Percentiles rank a stretch among this genome's conserved stretches.
Evolutionary conservation across 1,284 basidiomycete species (phyloP).

Genomic region (Lentinula novae-zelandiae): DNA sequence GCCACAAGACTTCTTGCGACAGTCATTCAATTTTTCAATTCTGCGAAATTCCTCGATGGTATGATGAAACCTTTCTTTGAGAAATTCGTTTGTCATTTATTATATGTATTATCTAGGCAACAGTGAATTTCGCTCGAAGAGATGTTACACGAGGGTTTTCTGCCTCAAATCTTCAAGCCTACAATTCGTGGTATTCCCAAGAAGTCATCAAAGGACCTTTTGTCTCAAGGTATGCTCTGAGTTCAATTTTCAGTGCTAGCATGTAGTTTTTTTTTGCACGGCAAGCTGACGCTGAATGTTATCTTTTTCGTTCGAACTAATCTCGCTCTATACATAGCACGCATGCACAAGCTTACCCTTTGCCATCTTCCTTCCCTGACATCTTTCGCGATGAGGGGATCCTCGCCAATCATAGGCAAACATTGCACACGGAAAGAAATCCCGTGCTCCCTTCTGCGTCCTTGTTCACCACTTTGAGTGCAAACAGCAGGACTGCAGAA

Average conservation of each 20-base stretch:
- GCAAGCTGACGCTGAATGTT: too few relatives aligned
- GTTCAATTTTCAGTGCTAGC: slow-evolving; percentile 1
- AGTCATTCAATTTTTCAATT: slow-evolving; percentile 44
- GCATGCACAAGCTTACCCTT: slow-evolving; percentile 42
- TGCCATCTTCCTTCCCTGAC: slow-evolving; percentile 47
- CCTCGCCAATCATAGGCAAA: slow-evolving; percentile 7
- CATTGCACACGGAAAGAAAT: slow-evolving; percentile 18
- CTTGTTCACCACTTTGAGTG: slow-evolving; percentile 33
- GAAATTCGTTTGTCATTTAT: slow-evolving; percentile 2
- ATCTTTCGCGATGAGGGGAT: slow-evolving; percentile 26
- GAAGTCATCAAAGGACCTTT: slow-evolving; percentile 28
- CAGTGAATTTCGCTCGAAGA: slow-evolving; percentile 34
- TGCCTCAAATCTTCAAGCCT: slow-evolving; percentile 28
- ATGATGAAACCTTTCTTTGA: slow-evolving; percentile 7
- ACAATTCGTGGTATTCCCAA: slow-evolving; percentile 33
- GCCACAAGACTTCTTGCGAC: slow-evolving; percentile 26
- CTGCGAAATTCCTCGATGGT: slow-evolving; percentile 20
- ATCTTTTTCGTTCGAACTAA: neutral
- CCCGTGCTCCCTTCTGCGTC: slow-evolving; percentile 17
- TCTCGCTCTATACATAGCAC: slow-evolving; percentile 25
- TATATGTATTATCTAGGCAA: slow-evolving; percentile 14
- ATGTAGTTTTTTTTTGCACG: neutral
- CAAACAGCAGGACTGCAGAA: slow-evolving; percentile 27
- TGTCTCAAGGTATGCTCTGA: slow-evolving; percentile 29
- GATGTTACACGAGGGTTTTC: slow-evolving; percentile 59